These are phyloP conservation scores for Tardiomyces digboiensis DNA, from an alignment of 1,139 yeast species.

Conservation along the genomic window DNA sequence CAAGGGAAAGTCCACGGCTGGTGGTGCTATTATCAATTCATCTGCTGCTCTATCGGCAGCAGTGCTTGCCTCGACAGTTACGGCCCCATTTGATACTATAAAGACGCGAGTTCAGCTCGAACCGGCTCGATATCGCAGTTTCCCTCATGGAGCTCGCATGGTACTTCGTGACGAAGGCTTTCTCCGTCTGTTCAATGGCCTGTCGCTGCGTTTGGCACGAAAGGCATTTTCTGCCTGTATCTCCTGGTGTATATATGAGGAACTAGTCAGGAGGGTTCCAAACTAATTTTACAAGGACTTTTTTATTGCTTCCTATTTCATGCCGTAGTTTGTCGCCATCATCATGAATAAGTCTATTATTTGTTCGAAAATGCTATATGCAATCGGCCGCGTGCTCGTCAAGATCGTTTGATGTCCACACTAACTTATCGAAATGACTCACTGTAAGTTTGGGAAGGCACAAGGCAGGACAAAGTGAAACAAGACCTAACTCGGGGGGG, in stretches of 20 bases:
- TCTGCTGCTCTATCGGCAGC: slow-evolving; percentile 70
- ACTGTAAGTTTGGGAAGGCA: slow-evolving; percentile 13
- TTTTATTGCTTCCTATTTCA: not conserved
- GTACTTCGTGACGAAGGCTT: slow-evolving; percentile 52
- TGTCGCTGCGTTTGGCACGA: slow-evolving; percentile 69
- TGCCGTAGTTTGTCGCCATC: no score
- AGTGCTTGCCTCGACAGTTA: slow-evolving; percentile 67
- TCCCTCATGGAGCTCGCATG: slow-evolving; percentile 29
- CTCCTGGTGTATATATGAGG: slow-evolving; percentile 96
- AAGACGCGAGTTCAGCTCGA: slow-evolving; percentile 83
- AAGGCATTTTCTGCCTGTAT: slow-evolving; percentile 92
- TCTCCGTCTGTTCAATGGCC: slow-evolving; percentile 66
- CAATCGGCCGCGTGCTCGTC: no score
- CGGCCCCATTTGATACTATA: slow-evolving; percentile 94
- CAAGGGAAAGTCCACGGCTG: slow-evolving; percentile 20
- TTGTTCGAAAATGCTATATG: no score
- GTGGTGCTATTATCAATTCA: slow-evolving; percentile 56
- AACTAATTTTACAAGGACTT: not conserved
- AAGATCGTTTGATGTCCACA: no score
- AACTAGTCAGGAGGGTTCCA: slow-evolving; percentile 35
- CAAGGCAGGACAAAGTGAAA: slow-evolving; percentile 16
- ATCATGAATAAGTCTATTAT: no score
- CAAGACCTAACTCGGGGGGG: slow-evolving; percentile 8
- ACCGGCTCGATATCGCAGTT: slow-evolving; percentile 36
- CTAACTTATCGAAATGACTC: not conserved